Percentiles rank a stretch among this genome's conserved stretches.
These are phyloP conservation scores for Poa annua DNA, from an alignment of 176 grass and related monocot species.

Conservation along the genomic window DNA sequence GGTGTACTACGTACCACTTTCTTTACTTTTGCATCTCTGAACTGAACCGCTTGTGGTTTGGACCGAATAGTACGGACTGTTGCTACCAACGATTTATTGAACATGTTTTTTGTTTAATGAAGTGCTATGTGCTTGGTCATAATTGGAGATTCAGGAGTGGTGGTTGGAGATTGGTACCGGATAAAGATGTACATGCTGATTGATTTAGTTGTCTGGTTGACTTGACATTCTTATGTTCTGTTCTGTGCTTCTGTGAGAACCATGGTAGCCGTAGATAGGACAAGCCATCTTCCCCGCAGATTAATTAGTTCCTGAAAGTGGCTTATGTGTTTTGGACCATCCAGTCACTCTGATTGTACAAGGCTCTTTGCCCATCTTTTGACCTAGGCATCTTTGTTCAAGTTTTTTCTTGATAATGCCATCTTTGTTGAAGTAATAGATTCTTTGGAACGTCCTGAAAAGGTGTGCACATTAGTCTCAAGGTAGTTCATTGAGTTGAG, in stretches of 20 bases:
- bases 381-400: background rate
- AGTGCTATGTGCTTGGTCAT: background rate
- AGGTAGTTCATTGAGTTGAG: conserved; percentile 4
- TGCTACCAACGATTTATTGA: background rate
- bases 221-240: background rate
- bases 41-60: background rate
- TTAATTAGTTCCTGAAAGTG: conserved; percentile 2
- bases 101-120: background rate
- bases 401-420: background rate
- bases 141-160: background rate
- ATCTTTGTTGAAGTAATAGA: background rate
- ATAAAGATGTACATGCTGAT: background rate
- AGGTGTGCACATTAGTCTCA: background rate
- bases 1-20: background rate
- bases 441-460: background rate
- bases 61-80: background rate
- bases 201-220: background rate
- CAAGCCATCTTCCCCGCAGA: background rate
- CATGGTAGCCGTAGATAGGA: background rate
- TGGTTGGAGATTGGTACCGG: background rate
- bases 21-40: background rate
- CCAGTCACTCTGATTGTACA: background rate
- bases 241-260: background rate
- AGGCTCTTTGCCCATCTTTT: background rate
- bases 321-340: background rate